Evolutionary conservation across 192 early-diverging fungal species (phyloP), one percentile per base, ranked within the genome.

Genomic region (Podila verticillata): DNA sequence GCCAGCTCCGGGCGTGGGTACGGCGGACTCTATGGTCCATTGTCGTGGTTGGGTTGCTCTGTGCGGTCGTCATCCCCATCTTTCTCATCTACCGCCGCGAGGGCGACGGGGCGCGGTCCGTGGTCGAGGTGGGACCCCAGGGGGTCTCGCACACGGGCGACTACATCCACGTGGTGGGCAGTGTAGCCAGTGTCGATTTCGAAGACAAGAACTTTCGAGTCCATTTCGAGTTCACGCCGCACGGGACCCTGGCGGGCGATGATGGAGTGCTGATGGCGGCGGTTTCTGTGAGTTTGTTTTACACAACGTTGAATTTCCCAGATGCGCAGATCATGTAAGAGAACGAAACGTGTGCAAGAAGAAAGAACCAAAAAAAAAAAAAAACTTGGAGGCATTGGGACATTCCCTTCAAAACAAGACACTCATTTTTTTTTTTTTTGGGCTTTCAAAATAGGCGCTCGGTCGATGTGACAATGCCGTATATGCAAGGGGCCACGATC

Each of bases 171-270:
- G 83, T 84, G 15, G 64, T 79, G 0, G 75, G 75, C 7, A 73
- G 80, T 34, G 72, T 86, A 12, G 56, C 82, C 57, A 74, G 79
- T 64, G 83, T 86, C n/a, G 74, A 84, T 36, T 86, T 86, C 63
- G 70, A 82, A 17, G 83, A 74, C 26, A 86, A 86, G 72, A 81
- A 68, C 61, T 86, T 83, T 59, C 66, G 75, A 7, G 64, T 86
- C 1, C 83, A 86, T 61, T 84, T 86, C 36, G 61, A 84, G 29
- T 72, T 86, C 24, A 78, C 82, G 28, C 85, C 85, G 10, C 82
- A 84, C 64, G 83, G 83, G 24, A 81, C 81, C 3, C 36, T 86
- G 22, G 69, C 80, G 7, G 75, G 83, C 36, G 80, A 75, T 20
- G 75, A 81, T 56, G 83, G 83, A 0, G 72, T 84, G 28, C 48